Evolutionary conservation across 495 filamentous ascomycete species (phyloP), one percentile per base, ranked within the genome.

Genomic region (Penicillium manginii): DNA sequence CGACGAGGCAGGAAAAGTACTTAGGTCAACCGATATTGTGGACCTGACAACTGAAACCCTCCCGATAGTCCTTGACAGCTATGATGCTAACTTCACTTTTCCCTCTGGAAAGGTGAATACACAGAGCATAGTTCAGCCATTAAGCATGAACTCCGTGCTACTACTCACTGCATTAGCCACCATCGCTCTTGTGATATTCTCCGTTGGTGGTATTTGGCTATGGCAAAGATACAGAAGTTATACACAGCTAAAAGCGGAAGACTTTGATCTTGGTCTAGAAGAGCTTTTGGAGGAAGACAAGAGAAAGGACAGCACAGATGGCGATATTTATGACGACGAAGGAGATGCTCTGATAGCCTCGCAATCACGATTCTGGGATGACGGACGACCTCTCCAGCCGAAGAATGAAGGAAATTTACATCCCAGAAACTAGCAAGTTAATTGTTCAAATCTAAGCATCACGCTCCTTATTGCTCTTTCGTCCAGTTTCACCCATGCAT

Each of bases 11-110:
- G 57, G 57, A 4, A 58, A 56, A 5, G 21, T 61, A 8, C 51
- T 66, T 18, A 50, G 60, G 8, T 53, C 47, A 22, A 63, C 40
- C 17, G 51, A 63, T 23, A 29, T 63, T 19, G 60, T 66, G 37
- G 64, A 66, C 14, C n/a, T 66, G 51, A 33, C 53, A 17, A 53
- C 57, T 2, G 19, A n/a, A 8, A 29, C 49, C 35, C 18, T 59
- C 5, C 11, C n/a, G 9, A 43, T 65, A 19, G 58, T 55, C 0
- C 15, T 29, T 9, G 58, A 61, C 39, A 23, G 12, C 10, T 54
- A 48, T 26, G 52, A 54, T 19, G 48, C n/a, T 9, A 39, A 55
- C 17, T 31, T 51, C 1, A 47, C 31, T 1, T 42, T 59, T 35
- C 21, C 57, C 15, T 26, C 17, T 22, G 33, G 23, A 18, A 46